These are phyloP conservation scores for Penicillium crustosum DNA, from an alignment of 2,329 filamentous ascomycete species.

Conservation along the genomic window DNA sequence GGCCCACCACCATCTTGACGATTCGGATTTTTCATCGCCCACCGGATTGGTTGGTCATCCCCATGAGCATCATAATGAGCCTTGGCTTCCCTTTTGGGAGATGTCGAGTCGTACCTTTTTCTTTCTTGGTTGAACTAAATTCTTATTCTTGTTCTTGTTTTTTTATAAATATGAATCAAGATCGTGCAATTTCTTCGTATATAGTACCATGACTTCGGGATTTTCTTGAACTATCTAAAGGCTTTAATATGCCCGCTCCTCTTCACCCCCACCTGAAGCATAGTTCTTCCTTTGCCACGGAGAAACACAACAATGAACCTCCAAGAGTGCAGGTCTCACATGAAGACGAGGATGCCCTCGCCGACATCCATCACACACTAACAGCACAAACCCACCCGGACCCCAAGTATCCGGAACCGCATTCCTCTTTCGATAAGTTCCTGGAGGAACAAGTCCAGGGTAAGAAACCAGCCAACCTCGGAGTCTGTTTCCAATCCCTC, in stretches of 20 bases:
- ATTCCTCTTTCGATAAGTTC: constrained; percentile 67
- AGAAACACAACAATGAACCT: constrained; percentile 13
- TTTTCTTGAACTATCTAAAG: not conserved
- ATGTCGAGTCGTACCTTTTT: not conserved
- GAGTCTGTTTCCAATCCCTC: constrained; percentile 70
- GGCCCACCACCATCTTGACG: not conserved
- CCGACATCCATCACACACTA: constrained; percentile 33
- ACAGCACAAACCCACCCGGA: constrained; percentile 20
- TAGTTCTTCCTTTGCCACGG: constrained; percentile 20
- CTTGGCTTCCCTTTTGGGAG: constrained; percentile 1
- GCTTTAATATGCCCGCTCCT: constrained; percentile 30
- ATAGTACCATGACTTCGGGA: constrained; percentile 1
- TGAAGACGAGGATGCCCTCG: constrained; percentile 33
- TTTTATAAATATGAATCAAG: constrained; percentile 1
- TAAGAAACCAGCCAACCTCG: constrained; percentile 67
- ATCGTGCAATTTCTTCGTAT: not conserved
- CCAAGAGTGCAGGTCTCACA: constrained; percentile 30
- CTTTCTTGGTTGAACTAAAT: not conserved
- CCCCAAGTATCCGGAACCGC: constrained; percentile 38
- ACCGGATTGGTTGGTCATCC: not conserved
- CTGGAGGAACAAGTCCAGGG: constrained; percentile 68
- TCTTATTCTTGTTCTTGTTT: not conserved
- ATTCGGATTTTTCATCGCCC: not conserved
- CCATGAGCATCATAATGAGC: not conserved
- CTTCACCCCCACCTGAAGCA: constrained; percentile 26